Base-by-base conservation (phyloP, 2,329 filamentous ascomycete genomes). In the Biscogniauxia sp. region DNA sequence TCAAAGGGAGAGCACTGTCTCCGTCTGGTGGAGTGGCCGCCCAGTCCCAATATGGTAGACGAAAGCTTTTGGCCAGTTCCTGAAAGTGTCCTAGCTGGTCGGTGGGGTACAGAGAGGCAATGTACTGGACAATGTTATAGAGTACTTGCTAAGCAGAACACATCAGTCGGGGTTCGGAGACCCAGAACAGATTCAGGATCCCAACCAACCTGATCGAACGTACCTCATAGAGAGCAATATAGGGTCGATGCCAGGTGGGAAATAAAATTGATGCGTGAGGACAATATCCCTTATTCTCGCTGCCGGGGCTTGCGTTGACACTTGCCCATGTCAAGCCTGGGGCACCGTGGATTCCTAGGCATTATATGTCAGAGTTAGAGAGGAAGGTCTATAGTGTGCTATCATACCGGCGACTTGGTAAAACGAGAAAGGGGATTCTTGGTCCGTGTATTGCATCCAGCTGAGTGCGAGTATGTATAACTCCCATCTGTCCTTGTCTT, bases 231-330 rank as follows among this genome's bases (percentile, higher is more conserved):
- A 86, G 73, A 28, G 80, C 82, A 61, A 95, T 79, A 74, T 94
- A 96, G 0, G 91, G 90, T 55, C 92, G 85, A 79, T 96, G 92
- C 92, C 92, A 96, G 49, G 88, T 83, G 49, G 89, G 85, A 72
- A 96, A 95, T 17, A 95, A 78, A 50, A 88, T 85, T 1, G 89
- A 90, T 23, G 82, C 84, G 75, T 96, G 92, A 15, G 85, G 85
- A 73, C 92, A 96, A 73, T 93, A 96, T 55, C 91, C 92, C 17
- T 82, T 79, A 49, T 80, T 76, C 59, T 81, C 78, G 61, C 82
- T 84, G 1, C 84, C 84, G 2, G 79, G 70, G 1, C 76, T 77
- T 58, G 80, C 77, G 54, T 76, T 69, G 20, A 86, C 84, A 37
- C 77, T 80, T 28, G 80, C 82, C 82, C 84, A 87, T 13, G 80